Conservation (phyloP, 352 stramenopile species). For the Saprolegnia parasitica region DNA sequence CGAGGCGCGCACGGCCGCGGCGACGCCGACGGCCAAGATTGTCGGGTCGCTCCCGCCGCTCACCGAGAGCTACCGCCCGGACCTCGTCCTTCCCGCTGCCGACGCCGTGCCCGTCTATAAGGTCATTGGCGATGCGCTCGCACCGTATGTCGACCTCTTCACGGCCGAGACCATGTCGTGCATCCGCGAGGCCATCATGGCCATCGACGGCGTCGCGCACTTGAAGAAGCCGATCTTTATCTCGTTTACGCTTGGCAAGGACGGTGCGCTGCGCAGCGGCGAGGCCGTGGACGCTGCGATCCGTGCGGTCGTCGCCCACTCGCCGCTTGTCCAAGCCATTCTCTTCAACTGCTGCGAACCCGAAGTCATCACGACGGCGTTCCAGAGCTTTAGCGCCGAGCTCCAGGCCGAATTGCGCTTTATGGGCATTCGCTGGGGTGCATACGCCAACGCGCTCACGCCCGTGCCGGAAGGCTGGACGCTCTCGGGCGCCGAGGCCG, state of each 20-base stretch:
- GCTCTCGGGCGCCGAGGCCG: slow-evolving; percentile 55
- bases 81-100: slow-evolving; percentile 62
- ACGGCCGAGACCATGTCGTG: slow-evolving; percentile 87
- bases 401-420: slow-evolving; percentile 30
- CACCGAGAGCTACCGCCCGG: slow-evolving; percentile 83
- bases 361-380: slow-evolving; percentile 74
- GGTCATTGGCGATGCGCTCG: slow-evolving; percentile 56
- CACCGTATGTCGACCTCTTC: slow-evolving; percentile 67
- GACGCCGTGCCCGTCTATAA: slow-evolving; percentile 72
- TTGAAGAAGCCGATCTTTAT: slow-evolving; percentile 53
- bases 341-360: slow-evolving; percentile 89
- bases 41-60: slow-evolving; percentile 84
- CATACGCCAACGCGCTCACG: slow-evolving; percentile 87
- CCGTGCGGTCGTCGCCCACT: slow-evolving; percentile 34
- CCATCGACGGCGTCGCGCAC: slow-evolving; percentile 55
- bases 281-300: slow-evolving; percentile 50
- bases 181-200: slow-evolving; percentile 78
- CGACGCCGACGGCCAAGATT: slow-evolving; percentile 46
- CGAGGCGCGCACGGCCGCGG: slow-evolving; percentile 36
- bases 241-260: slow-evolving; percentile 72
- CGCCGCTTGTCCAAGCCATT: slow-evolving; percentile 51
- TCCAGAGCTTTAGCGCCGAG: slow-evolving; percentile 47
- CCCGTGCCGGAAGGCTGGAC: slow-evolving; percentile 69
- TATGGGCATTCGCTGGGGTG: slow-evolving; percentile 47
- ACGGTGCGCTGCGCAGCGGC: slow-evolving; percentile 69